Evolutionary conservation across 305 asterid genomes (phyloP).

Genomic region (Monarda citriodora): DNA sequence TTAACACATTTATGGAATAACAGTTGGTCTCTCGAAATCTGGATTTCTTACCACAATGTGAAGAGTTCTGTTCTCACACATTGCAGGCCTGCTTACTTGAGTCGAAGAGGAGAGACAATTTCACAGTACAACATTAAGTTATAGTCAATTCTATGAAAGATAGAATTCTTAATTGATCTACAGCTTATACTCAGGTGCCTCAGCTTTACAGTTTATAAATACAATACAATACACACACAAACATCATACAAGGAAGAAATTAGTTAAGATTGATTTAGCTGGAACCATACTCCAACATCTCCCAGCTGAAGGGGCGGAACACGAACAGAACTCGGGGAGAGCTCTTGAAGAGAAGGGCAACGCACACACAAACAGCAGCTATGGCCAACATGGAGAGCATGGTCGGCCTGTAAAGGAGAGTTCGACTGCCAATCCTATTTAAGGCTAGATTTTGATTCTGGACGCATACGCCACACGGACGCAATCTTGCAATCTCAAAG

Average conservation of each 20-base stretch:
- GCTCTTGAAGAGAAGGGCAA: conserved; percentile 79
- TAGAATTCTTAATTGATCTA: conserved; percentile 14
- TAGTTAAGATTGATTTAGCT: conserved; percentile 9
- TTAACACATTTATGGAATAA: too few species aligned
- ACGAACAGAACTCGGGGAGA: conserved; percentile 55
- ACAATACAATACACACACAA: conserved; percentile 7
- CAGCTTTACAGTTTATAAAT: conserved; percentile 31
- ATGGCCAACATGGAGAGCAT: conserved; percentile 79
- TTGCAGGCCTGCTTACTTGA: too few species aligned
- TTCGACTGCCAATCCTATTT: conserved; percentile 31
- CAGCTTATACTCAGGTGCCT: conserved; percentile 21
- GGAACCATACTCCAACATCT: conserved; percentile 77
- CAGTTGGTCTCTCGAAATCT: too few species aligned
- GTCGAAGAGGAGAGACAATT: conserved; percentile 7
- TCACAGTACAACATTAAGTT: conserved; percentile 14
- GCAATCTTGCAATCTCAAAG: conserved; percentile 42
- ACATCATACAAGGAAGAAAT: conserved; percentile 4
- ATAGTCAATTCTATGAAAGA: conserved; percentile 17
- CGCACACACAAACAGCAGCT: conserved; percentile 88
- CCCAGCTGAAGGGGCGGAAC: conserved; percentile 86
- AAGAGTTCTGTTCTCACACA: too few species aligned
- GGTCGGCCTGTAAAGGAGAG: conserved; percentile 61
- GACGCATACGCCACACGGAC: conserved; percentile 52
- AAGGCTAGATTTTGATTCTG: conserved; percentile 32
- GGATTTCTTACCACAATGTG: too few species aligned